phyloP scores from a whole-genome alignment of 164 flowering plant genomes.

The Tetrastigma voinierianum region DNA sequence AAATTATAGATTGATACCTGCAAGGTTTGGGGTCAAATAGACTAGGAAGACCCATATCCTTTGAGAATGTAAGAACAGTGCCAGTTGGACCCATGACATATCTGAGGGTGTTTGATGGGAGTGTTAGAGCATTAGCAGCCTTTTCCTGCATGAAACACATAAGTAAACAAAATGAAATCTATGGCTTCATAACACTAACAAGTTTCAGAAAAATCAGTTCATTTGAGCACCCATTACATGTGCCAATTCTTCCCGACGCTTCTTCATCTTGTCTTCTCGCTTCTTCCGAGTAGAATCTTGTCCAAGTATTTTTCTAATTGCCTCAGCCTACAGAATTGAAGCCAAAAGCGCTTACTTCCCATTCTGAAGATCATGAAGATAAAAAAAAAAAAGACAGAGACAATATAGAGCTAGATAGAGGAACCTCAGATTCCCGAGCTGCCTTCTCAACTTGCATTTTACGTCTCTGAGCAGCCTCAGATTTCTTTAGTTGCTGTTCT shows the following conservation, averaged over 20 bases:
- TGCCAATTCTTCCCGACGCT: slow-evolving; percentile 82
- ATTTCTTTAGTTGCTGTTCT: slow-evolving; percentile 89
- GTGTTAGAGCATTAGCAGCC: slow-evolving; percentile 61
- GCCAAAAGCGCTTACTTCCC: not conserved
- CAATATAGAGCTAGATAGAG: slow-evolving; percentile 1
- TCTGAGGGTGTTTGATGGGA: slow-evolving; percentile 62
- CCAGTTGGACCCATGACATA: slow-evolving; percentile 74
- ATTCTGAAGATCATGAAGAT: not conserved
- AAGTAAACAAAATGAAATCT: not conserved
- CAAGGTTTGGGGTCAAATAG: slow-evolving; percentile 62
- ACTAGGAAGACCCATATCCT: slow-evolving; percentile 74
- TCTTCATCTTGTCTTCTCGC: slow-evolving; percentile 79
- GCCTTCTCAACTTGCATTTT: slow-evolving; percentile 89
- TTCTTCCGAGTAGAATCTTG: slow-evolving; percentile 93
- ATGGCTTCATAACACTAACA: not conserved
- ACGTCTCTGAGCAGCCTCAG: slow-evolving; percentile 97
- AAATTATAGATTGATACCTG: slow-evolving; percentile 45
- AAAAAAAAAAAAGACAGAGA: not conserved
- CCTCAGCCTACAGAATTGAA: slow-evolving; percentile 71
- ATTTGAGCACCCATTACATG: slow-evolving; percentile 47
- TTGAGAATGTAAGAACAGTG: slow-evolving; percentile 66
- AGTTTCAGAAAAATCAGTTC: not conserved
- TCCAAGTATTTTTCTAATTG: slow-evolving; percentile 88
- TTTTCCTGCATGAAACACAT: slow-evolving; percentile 54
- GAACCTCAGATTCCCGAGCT: slow-evolving; percentile 84